Evolutionary conservation across 495 filamentous ascomycete species (phyloP).

Genomic region (Xylaria scruposa): DNA sequence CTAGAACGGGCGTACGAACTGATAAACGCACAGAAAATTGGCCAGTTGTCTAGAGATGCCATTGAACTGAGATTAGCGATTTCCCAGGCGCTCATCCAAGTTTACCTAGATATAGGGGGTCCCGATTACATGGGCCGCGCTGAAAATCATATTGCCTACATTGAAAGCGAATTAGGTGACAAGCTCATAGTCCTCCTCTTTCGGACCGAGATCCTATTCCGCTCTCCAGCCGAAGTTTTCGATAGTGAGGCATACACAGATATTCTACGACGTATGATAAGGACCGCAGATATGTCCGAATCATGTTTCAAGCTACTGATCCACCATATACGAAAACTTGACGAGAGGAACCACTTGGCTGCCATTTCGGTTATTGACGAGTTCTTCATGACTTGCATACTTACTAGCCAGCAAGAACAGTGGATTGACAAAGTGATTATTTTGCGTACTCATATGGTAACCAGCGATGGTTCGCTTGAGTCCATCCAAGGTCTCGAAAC

Average conservation of each 20-base stretch:
- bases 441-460: slow-evolving; percentile 38
- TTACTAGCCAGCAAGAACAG: slow-evolving; percentile 34
- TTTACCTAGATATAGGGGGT: slow-evolving; percentile 54
- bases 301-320: slow-evolving; percentile 72
- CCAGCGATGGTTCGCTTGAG: slow-evolving; percentile 31
- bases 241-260: slow-evolving; percentile 57
- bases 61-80: slow-evolving; percentile 70
- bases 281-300: slow-evolving; percentile 62
- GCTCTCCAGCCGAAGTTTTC: slow-evolving; percentile 52
- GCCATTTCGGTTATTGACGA: slow-evolving; percentile 64
- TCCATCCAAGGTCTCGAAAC: slow-evolving; percentile 33
- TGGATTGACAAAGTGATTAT: slow-evolving; percentile 38
- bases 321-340: slow-evolving; percentile 71
- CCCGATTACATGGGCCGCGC: slow-evolving; percentile 60
- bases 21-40: slow-evolving; percentile 61
- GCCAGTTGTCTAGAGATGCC: slow-evolving; percentile 63
- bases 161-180: slow-evolving; percentile 67
- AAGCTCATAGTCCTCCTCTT: slow-evolving; percentile 71
- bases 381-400: slow-evolving; percentile 57
- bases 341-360: slow-evolving; percentile 56
- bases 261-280: slow-evolving; percentile 61
- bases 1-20: slow-evolving; percentile 70
- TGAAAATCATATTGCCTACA: slow-evolving; percentile 59
- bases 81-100: slow-evolving; percentile 65
- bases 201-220: slow-evolving; percentile 67